phyloP scores from a whole-genome alignment of 2,329 filamentous ascomycete species.

The Neonectria faginata region DNA sequence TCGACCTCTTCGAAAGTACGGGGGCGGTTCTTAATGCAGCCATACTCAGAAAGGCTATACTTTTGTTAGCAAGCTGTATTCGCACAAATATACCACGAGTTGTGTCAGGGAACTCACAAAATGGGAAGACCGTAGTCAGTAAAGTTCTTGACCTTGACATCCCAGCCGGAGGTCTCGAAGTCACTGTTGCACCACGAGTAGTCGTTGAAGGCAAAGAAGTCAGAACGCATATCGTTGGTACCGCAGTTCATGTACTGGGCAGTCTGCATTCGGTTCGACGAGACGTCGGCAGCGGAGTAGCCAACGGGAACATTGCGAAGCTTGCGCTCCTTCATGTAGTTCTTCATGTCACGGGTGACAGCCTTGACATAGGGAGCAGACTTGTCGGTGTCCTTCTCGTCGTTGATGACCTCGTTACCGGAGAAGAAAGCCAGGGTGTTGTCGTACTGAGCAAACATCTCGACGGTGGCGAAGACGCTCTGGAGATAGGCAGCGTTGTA shows the following conservation, averaged over 20 bases:
- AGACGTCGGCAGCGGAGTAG: slow-evolving; percentile 83
- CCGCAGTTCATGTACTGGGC: slow-evolving; percentile 96
- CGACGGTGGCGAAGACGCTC: slow-evolving; percentile 87
- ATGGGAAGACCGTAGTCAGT: slow-evolving; percentile 87
- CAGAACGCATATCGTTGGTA: slow-evolving; percentile 81
- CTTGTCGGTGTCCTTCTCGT: slow-evolving; percentile 69
- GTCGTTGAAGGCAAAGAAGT: slow-evolving; percentile 92
- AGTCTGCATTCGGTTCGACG: slow-evolving; percentile 86
- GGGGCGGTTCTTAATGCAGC: slow-evolving; percentile 80
- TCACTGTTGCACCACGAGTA: slow-evolving; percentile 86
- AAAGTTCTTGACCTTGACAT: slow-evolving; percentile 89
- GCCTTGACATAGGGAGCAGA: slow-evolving; percentile 82
- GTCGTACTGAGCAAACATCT: slow-evolving; percentile 83
- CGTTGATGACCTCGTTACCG: slow-evolving; percentile 84
- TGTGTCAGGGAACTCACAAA: slow-evolving; percentile 64
- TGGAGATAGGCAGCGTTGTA: slow-evolving; percentile 91
- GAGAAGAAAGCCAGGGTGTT: slow-evolving; percentile 92
- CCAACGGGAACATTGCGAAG: slow-evolving; percentile 79
- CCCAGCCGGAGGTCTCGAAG: slow-evolving; percentile 81
- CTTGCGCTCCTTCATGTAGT: slow-evolving; percentile 72
- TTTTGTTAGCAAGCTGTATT: slow-evolving; percentile 16
- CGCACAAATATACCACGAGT: background rate
- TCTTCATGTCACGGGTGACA: slow-evolving; percentile 80
- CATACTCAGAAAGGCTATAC: slow-evolving; percentile 84
- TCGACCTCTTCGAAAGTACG: slow-evolving; percentile 85